phyloP scores from a whole-genome alignment of 1,284 basidiomycete species.

The Wolfiporia cocos region DNA sequence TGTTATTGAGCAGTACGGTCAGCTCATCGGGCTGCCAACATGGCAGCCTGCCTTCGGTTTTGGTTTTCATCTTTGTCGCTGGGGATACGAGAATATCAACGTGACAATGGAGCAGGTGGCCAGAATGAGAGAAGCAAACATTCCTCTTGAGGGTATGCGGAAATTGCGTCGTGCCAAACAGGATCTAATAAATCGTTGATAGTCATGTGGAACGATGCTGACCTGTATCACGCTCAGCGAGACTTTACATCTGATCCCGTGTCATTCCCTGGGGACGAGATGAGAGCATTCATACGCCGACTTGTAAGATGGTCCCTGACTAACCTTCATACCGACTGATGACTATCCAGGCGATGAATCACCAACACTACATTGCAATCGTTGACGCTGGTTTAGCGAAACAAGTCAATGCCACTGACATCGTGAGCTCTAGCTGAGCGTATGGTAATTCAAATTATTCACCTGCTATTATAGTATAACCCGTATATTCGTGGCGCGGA shows the following conservation, averaged over 20 bases:
- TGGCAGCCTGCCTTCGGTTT: constrained; percentile 69
- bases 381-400: constrained; percentile 30
- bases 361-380: constrained; percentile 34
- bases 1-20: constrained; percentile 66
- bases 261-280: constrained; percentile 52
- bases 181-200: constrained; percentile 4
- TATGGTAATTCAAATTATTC: constrained; percentile 7
- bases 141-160: constrained; percentile 55
- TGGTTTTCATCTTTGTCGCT: constrained; percentile 69
- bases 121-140: constrained; percentile 54
- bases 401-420: constrained; percentile 31
- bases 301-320: constrained; percentile 23
- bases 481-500: constrained; percentile 38
- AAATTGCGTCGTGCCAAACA: not conserved
- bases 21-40: constrained; percentile 51
- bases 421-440: constrained; percentile 24
- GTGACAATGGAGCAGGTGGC: constrained; percentile 40
- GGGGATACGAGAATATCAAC: constrained; percentile 22
- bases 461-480: too few species aligned
- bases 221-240: constrained; percentile 59
- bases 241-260: constrained; percentile 69
- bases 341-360: constrained; percentile 22
- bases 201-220: constrained; percentile 79
- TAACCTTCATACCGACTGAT: not conserved
- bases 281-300: constrained; percentile 56